phyloP scores from a whole-genome alignment of 2,329 filamentous ascomycete species.

The Xylaria sp. region DNA sequence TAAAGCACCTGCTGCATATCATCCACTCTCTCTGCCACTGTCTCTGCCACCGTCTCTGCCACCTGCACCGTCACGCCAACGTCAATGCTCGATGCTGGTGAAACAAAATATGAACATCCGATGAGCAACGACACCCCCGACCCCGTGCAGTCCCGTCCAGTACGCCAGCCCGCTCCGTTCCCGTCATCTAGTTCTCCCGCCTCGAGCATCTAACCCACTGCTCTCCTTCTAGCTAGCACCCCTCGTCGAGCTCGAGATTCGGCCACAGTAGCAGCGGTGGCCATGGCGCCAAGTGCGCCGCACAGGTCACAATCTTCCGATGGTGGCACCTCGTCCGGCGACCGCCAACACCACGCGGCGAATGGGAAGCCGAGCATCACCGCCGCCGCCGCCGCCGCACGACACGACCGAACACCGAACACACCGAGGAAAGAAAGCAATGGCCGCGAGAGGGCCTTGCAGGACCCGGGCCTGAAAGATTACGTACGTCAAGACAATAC shows the following conservation, averaged over 20 bases:
- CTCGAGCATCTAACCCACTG: slow-evolving; percentile 7
- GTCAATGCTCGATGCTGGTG: not conserved
- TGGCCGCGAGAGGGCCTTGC: slow-evolving; percentile 68
- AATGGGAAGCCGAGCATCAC: slow-evolving; percentile 51
- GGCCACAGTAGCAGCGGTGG: slow-evolving; percentile 31
- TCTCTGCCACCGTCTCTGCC: not conserved
- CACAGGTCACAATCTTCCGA: slow-evolving; percentile 31
- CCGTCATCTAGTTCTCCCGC: not conserved
- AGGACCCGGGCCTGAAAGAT: slow-evolving; percentile 80
- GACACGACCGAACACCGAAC: slow-evolving; percentile 54
- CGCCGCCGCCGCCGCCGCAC: slow-evolving; percentile 43
- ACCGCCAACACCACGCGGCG: slow-evolving; percentile 47
- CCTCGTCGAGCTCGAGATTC: slow-evolving; percentile 17
- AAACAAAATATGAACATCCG: not conserved
- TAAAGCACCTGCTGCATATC: slow-evolving; percentile 12
- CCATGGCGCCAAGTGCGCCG: slow-evolving; percentile 47
- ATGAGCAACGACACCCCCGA: slow-evolving; percentile 5
- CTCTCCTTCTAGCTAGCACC: slow-evolving; percentile 21
- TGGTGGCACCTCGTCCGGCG: slow-evolving; percentile 38
- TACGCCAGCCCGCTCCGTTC: not conserved
- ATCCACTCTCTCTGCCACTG: slow-evolving; percentile 2
- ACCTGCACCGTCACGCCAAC: not conserved
- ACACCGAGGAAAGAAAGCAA: slow-evolving; percentile 65
- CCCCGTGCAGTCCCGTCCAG: not conserved
- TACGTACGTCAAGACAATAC: slow-evolving; percentile 62